Evolutionary conservation across 2,329 filamentous ascomycete genomes (phyloP), one percentile per base, ranked within the genome.

Genomic region (Parastagonospora nodorum): DNA sequence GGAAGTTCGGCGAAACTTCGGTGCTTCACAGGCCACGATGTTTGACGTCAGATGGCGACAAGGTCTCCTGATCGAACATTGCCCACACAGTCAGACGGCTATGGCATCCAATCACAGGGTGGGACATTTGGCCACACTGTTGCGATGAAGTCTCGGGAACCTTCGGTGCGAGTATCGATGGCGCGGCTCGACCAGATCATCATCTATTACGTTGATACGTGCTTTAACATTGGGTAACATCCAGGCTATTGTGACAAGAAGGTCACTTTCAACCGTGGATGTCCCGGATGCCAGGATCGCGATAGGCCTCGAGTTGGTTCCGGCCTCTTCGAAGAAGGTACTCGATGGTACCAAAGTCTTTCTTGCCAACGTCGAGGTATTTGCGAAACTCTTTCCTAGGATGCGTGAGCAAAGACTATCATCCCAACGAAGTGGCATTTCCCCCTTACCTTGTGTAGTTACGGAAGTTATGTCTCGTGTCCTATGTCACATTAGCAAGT

Each of bases 281-380:
- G 71, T 94, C 90, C 66, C 86, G 90, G 64, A 96, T 92, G 2
- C 88, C 88, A 24, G 88, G 86, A 5, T 87, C 84, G n/a, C 88
- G 84, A 74, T 94, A 94, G 39, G 86, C 83, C 57, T 96, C 90
- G 14, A 97, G 78, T 70, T 96, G 91, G 38, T 90, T 83, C 35
- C 84, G 82, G 16, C 92, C 92, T 71, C 90, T 93, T 53, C 92
- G 84, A 44, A 97, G 71, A 30, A 96, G 78, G 71, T 90, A 94
- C 73, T 97, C 92, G 50, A 97, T 88, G 5, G 91, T 87, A 12
- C 82, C 80, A 74, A 96, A 96, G 68, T 96, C 91, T 62, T 90
- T 91, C 75, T 90, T 94, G 72, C 89, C 87, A 48, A 95, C 73
- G 8, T 73, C 69, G 10, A 84, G 68, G 67, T 89, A 82, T 69